Conservation (phyloP, 805 yeast species). For the Ogataea dorogensis region DNA sequence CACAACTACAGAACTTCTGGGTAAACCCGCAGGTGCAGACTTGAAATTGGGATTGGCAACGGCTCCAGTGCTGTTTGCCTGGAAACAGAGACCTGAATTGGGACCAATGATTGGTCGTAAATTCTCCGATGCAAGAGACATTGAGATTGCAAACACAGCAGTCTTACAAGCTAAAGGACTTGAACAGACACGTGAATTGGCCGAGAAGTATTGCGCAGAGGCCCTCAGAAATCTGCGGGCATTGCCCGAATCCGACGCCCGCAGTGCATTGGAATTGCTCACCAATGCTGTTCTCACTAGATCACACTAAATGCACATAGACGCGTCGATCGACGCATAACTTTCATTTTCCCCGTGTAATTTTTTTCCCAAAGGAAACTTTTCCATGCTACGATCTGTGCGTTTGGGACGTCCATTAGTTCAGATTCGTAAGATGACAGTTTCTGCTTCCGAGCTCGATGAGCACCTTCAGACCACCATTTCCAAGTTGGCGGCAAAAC, state of each 20-base stretch:
- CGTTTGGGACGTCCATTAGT: too few species aligned
- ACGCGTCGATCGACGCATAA: slow-evolving; percentile 2
- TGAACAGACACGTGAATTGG: slow-evolving; percentile 69
- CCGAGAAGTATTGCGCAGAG: slow-evolving; percentile 69
- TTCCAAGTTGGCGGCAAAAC: not conserved
- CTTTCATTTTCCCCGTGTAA: not conserved
- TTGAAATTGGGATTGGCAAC: slow-evolving; percentile 92
- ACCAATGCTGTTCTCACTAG: slow-evolving; percentile 84
- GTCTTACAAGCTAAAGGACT: slow-evolving; percentile 75
- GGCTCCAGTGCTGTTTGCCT: slow-evolving; percentile 92
- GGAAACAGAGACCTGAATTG: slow-evolving; percentile 82
- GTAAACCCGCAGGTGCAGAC: slow-evolving; percentile 97
- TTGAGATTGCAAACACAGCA: slow-evolving; percentile 72
- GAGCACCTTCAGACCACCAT: not conserved
- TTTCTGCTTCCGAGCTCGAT: too few species aligned
- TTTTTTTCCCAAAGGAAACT: not conserved
- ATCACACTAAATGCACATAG: slow-evolving; percentile 47
- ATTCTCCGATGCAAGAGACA: slow-evolving; percentile 78
- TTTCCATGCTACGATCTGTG: slow-evolving; percentile 1
- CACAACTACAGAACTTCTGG: slow-evolving; percentile 76
- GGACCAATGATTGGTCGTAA: slow-evolving; percentile 84
- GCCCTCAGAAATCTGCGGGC: slow-evolving; percentile 71
- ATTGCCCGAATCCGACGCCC: slow-evolving; percentile 85
- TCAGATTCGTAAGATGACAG: too few species aligned
- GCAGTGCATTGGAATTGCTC: slow-evolving; percentile 81